These are phyloP conservation scores for Penicillium decumbens DNA, from an alignment of 2,329 filamentous ascomycete genomes.

Conservation along the genomic window DNA sequence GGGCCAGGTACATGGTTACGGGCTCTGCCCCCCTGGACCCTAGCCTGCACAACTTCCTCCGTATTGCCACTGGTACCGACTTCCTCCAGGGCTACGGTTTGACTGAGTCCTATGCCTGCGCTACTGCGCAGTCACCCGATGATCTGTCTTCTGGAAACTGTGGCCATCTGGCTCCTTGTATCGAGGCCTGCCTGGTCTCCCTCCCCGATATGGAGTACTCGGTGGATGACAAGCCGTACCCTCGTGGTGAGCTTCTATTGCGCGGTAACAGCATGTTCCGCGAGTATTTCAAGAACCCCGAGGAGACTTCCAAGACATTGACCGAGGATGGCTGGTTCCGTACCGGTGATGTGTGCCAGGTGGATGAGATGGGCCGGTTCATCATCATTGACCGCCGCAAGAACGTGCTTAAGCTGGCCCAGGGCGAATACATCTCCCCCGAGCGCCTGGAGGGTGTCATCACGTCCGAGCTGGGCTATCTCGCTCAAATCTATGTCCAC, in stretches of 20 bases:
- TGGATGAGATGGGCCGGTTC: conserved; percentile 83
- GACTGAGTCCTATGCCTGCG: conserved; percentile 85
- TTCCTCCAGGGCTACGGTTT: conserved; percentile 88
- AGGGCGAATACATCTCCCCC: conserved; percentile 96
- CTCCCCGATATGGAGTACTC: conserved; percentile 94
- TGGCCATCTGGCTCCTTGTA: conserved; percentile 62
- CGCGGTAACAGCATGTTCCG: conserved; percentile 75
- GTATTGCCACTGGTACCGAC: conserved; percentile 71
- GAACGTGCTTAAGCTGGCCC: conserved; percentile 97
- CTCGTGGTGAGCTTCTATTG: conserved; percentile 83
- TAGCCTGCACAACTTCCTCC: conserved; percentile 79
- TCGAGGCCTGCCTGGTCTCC: conserved; percentile 76
- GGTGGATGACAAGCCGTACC: conserved; percentile 78
- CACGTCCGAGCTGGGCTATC: conserved; percentile 70
- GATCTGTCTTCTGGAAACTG: conserved; percentile 79
- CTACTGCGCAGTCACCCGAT: conserved; percentile 61
- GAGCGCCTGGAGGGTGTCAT: conserved; percentile 96
- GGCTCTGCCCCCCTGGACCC: conserved; percentile 90
- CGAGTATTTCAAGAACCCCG: conserved; percentile 85
- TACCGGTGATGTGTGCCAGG: conserved; percentile 82
- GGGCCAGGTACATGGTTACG: conserved; percentile 68
- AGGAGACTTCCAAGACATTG: conserved; percentile 77
- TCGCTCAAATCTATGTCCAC: conserved; percentile 82
- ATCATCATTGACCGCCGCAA: conserved; percentile 94
- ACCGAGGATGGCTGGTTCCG: conserved; percentile 94